Evolutionary conservation across 257 asterid species (phyloP).

Genomic region (Ophiorrhiza pumila): DNA sequence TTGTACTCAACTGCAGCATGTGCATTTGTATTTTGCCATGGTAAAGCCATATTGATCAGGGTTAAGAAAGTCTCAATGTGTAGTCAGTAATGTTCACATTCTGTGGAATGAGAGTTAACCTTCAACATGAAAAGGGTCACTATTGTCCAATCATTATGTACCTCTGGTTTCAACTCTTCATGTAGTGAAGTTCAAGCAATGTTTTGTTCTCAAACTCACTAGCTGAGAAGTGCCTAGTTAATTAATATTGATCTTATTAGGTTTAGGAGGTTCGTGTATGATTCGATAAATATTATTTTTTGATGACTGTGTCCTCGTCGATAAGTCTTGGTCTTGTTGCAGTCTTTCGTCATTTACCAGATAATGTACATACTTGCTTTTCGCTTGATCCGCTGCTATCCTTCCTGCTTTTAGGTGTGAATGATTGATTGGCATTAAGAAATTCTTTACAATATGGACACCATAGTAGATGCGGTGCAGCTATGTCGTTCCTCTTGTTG

Average conservation of each 20-base stretch:
- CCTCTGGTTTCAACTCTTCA: background rate
- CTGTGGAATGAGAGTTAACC: too few relatives aligned
- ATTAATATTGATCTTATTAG: background rate
- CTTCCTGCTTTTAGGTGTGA: background rate
- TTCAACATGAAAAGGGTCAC: background rate
- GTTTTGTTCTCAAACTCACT: background rate
- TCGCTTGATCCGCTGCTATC: background rate
- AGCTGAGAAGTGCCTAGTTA: background rate
- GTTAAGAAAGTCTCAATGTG: background rate
- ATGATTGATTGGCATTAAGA: background rate
- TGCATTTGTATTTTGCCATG: background rate
- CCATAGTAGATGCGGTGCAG: background rate
- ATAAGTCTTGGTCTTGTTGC: background rate
- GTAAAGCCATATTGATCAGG: background rate
- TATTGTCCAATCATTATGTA: background rate
- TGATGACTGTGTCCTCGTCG: background rate
- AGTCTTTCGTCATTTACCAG: background rate
- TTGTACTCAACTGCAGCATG: background rate
- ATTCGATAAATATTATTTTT: background rate
- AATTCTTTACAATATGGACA: too few relatives aligned
- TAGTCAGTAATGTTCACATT: background rate
- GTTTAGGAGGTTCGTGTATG: background rate
- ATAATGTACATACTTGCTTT: background rate
- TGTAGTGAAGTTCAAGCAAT: background rate
- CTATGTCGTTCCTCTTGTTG: slow-evolving; percentile 3